Base-by-base conservation (phyloP, 2,329 filamentous ascomycete species). In the Colletotrichum paranaense region DNA sequence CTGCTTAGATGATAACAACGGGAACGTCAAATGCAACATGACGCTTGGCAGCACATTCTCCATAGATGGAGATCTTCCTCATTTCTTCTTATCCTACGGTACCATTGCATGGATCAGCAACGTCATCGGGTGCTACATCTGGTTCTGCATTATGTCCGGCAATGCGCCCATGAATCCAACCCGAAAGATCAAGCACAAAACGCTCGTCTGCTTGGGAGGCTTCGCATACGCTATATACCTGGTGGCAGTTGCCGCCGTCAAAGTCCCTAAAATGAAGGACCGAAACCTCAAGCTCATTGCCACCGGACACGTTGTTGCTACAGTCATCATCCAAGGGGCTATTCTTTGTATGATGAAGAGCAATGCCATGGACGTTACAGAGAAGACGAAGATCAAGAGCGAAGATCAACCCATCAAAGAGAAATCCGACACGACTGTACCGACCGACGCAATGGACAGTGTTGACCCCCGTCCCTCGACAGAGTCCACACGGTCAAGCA, bases 11-110 rank as follows among this genome's bases (percentile, higher is more conserved):
- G 46, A 53, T n/a, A 30, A 19, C 12, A 63, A 53, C 11, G 46
- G 66, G 3, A 28, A 53, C 26, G 8, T 55, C 66, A 52, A 12
- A 42, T 63, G 60, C 60, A 53, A 53, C 24, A 28, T 28, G 32
- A 68, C 46, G 22, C 19, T 53, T 24, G 46, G 28, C 5, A 49
- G n/a, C 28, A 4, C 28, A 2, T 30, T 55, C 6, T 62, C 42
- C 3, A 22, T 55, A 14, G 30, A 32, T 4, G 11, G 19, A 5
- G 56, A 62, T 22, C 7, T 67, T 6, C 16, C 9, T 3, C n/a
- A 53, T 12, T 42, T 53, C 16, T 53, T 62, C 16, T 16, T 67
- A 16, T 56, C 65, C 22, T 67, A 67, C 19, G 65, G 65, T 7
- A 53, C 56, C 1, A 28, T 42, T 16, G 56, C 56, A 5, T 32